Percentiles rank a stretch among this genome's conserved stretches.
phyloP scores from a whole-genome alignment of 106 monocot genomes.

The Dioscorea zingiberensis region DNA sequence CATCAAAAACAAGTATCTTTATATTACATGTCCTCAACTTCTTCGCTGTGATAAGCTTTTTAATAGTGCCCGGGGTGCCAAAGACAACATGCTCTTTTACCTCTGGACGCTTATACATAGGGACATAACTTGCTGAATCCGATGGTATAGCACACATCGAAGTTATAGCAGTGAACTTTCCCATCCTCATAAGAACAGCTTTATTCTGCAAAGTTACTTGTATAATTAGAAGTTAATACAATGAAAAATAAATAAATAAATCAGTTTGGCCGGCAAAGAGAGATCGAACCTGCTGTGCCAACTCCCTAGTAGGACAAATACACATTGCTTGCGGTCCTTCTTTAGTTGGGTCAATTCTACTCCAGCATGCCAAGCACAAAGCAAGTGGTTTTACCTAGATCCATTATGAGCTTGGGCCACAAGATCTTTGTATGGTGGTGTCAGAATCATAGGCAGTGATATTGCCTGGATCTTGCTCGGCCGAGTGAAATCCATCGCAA shows the following conservation, averaged over 20 bases:
- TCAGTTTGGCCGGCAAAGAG: neutral
- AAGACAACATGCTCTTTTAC: conserved; percentile 91
- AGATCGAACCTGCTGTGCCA: conserved; percentile 55
- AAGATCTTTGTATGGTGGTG: no score
- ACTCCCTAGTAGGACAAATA: conserved; percentile 87
- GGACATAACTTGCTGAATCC: conserved; percentile 51
- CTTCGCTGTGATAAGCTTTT: conserved; percentile 66
- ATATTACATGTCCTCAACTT: conserved; percentile 62
- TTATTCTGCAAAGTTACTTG: conserved; percentile 51
- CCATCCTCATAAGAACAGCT: conserved; percentile 81
- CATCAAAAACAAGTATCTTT: conserved; percentile 93
- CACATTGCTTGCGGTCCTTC: conserved; percentile 79
- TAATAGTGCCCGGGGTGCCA: conserved; percentile 93
- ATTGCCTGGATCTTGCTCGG: no score
- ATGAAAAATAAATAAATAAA: neutral
- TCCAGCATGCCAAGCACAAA: no score
- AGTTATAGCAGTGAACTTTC: conserved; percentile 79
- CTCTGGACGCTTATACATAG: conserved; percentile 46
- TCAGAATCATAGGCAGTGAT: no score
- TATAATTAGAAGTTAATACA: neutral
- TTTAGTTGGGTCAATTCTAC: no score
- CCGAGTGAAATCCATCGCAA: no score
- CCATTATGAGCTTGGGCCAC: no score
- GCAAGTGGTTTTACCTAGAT: no score
- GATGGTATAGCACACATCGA: conserved; percentile 73